These are phyloP conservation scores for Actinidia chinensis DNA, from an alignment of 179 eudicot genomes.

Conservation along the genomic window DNA sequence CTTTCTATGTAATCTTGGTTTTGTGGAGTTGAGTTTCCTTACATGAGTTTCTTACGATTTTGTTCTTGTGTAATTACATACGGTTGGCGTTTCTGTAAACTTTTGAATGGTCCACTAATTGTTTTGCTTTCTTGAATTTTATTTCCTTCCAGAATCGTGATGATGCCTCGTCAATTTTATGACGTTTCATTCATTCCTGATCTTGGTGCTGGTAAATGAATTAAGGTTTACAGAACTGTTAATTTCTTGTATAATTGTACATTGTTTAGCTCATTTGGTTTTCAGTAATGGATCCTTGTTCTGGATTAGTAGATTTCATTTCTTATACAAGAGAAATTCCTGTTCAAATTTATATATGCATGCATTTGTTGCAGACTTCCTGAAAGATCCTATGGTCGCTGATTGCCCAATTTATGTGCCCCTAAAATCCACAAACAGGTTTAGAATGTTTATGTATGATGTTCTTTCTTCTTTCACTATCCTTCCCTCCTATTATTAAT, in stretches of 20 bases:
- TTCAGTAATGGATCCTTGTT: neutral
- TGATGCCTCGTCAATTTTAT: constrained; percentile 96
- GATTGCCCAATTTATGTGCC: constrained; percentile 92
- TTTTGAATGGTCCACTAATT: constrained; percentile 16
- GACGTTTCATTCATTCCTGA: constrained; percentile 89
- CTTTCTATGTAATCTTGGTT: neutral
- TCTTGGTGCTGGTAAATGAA: constrained; percentile 79
- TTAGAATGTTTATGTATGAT: constrained; percentile 98
- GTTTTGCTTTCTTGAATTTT: constrained; percentile 14
- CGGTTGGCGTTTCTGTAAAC: too few species aligned
- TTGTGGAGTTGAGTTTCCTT: neutral
- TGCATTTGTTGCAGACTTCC: constrained; percentile 68
- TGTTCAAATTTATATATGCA: constrained; percentile 3
- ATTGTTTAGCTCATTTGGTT: constrained; percentile 5
- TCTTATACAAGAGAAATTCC: neutral
- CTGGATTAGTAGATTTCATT: constrained; percentile 8
- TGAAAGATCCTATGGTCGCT: constrained; percentile 90
- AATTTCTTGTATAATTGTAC: neutral
- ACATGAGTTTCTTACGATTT: neutral
- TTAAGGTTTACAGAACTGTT: neutral
- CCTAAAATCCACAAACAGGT: constrained; percentile 87
- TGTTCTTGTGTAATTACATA: neutral
- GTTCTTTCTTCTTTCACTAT: constrained; percentile 64
- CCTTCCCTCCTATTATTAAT: constrained; percentile 18
- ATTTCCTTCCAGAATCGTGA: constrained; percentile 67